Evolutionary conservation across 2,329 filamentous ascomycete species (phyloP).

Genomic region (Sporothrix mexicana): DNA sequence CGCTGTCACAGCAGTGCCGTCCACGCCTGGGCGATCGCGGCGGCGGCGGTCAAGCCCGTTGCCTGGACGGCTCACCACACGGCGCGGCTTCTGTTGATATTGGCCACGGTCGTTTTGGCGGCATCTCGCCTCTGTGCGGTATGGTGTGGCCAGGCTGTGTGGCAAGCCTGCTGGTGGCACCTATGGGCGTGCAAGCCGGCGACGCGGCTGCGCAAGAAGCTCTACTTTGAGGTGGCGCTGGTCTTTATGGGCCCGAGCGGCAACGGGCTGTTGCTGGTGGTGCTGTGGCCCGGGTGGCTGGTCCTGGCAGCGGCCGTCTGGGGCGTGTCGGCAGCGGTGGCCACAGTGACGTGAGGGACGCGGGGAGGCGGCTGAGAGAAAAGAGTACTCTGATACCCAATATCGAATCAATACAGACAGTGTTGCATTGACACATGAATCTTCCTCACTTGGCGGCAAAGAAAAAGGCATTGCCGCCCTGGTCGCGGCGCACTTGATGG

Average conservation of each 20-base stretch:
- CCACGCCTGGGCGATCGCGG: constrained; percentile 10
- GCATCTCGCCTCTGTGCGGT: background rate
- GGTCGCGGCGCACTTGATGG: constrained; percentile 77
- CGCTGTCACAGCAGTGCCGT: constrained; percentile 28
- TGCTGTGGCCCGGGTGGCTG: constrained; percentile 65
- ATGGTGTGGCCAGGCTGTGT: constrained; percentile 1
- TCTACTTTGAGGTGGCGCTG: constrained; percentile 55
- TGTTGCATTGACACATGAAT: background rate
- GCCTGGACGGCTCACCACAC: background rate
- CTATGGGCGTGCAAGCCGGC: constrained; percentile 29
- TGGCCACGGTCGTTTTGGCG: background rate
- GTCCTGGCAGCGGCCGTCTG: constrained; percentile 50
- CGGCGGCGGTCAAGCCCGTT: background rate
- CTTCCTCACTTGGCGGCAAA: constrained; percentile 58
- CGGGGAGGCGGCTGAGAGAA: background rate
- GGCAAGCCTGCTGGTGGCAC: constrained; percentile 25
- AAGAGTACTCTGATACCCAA: background rate
- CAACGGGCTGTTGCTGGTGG: constrained; percentile 55
- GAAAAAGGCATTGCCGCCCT: constrained; percentile 92
- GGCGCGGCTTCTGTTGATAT: background rate
- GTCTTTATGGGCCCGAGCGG: constrained; percentile 57
- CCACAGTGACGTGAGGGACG: background rate
- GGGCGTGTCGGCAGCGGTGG: constrained; percentile 48
- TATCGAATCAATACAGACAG: constrained; percentile 1
- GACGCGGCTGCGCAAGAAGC: constrained; percentile 37